A percentile compares a stretch with the other conserved stretches of the same genome.
Evolutionary conservation across 1,284 basidiomycete species (phyloP).

Genomic region (Irpex rosettiformis): DNA sequence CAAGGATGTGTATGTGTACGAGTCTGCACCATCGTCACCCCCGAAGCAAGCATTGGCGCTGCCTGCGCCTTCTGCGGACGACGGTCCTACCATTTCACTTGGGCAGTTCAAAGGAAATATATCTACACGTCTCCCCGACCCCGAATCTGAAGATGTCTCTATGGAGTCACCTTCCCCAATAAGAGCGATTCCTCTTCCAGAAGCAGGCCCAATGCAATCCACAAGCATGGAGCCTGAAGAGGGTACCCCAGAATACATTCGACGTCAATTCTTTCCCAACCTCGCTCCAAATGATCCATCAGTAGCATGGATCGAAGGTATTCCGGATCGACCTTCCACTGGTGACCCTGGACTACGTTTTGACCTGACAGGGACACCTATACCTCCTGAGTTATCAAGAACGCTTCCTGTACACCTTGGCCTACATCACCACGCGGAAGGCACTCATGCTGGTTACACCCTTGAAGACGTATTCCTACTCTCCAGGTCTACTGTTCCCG

Average conservation of each 20-base stretch:
- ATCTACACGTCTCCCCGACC: neutral
- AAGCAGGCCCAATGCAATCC: neutral
- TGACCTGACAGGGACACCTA: conserved; percentile 68
- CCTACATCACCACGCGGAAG: conserved; percentile 88
- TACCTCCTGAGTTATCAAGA: conserved; percentile 48
- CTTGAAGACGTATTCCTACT: conserved; percentile 85
- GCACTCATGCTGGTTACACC: conserved; percentile 81
- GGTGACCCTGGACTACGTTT: conserved; percentile 50
- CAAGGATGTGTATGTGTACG: conserved; percentile 67
- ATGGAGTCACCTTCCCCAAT: conserved; percentile 5
- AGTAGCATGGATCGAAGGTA: conserved; percentile 70
- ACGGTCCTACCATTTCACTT: conserved; percentile 47
- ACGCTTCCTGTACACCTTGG: conserved; percentile 79
- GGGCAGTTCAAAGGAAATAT: conserved; percentile 40
- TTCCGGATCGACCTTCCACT: conserved; percentile 16
- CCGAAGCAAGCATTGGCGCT: conserved; percentile 41
- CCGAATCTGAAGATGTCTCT: neutral
- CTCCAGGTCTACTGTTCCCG: conserved; percentile 77
- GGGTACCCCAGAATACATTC: conserved; percentile 81
- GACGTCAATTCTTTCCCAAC: conserved; percentile 80
- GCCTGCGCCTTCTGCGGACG: conserved; percentile 46
- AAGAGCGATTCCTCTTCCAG: neutral
- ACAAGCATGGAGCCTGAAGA: conserved; percentile 46
- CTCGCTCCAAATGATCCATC: conserved; percentile 64
- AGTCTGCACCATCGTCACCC: conserved; percentile 74